A percentile compares a stretch with the other conserved stretches of the same genome.
Conservation (phyloP, 331 rosid genomes). For the Malus hybrid region DNA sequence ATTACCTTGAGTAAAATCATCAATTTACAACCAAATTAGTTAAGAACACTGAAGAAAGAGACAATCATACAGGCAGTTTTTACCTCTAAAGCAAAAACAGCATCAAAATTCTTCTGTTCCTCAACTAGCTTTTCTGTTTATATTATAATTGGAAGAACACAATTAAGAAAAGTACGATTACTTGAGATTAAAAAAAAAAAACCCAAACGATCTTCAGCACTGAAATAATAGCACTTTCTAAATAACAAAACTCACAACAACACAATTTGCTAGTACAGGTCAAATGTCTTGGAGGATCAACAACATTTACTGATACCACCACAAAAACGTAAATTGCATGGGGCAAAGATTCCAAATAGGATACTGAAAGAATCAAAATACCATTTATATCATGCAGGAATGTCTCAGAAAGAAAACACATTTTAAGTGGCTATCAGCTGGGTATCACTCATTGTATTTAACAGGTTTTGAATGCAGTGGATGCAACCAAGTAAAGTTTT, state of each 20-base stretch:
- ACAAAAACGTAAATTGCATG: background rate
- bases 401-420: background rate
- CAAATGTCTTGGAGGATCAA: background rate
- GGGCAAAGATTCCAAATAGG: background rate
- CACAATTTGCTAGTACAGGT: background rate
- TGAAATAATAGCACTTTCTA: background rate
- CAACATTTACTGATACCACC: background rate
- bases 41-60: background rate
- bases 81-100: slow-evolving; percentile 85
- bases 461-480: background rate
- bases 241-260: background rate
- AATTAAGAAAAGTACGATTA: background rate
- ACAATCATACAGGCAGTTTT: background rate
- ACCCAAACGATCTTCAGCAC: background rate
- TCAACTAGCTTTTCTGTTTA: slow-evolving; percentile 80
- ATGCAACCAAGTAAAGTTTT: background rate
- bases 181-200: background rate
- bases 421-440: background rate
- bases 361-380: background rate
- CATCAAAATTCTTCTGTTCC: slow-evolving; percentile 70
- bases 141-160: background rate
- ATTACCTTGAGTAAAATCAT: slow-evolving; percentile 46
- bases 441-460: background rate
- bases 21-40: slow-evolving; percentile 7
- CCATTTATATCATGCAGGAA: background rate